Evolutionary conservation across 2,329 filamentous ascomycete species (phyloP), one percentile per base, ranked within the genome.

Genomic region (Aspergillus tubingensis): DNA sequence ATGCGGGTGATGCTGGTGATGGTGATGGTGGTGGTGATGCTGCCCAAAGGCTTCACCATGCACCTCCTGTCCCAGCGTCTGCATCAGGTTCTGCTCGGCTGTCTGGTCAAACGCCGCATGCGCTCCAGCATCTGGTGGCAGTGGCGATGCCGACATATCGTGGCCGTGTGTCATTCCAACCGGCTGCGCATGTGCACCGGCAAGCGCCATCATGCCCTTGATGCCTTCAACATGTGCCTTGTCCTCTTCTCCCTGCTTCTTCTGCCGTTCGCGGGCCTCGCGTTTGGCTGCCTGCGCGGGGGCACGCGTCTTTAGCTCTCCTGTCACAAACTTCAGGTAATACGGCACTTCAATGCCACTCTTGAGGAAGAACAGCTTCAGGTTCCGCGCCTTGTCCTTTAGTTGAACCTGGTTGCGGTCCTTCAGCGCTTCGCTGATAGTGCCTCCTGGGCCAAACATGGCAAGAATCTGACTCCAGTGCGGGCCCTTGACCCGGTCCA

Each of bases 381-480:
- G 78, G 65, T 96, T 96, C 53, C 92, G 84, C 0, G 92, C 92
- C 76, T 96, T 96, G 72, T 96, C 92, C 75, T 96, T 96, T 11
- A 96, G 82, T 72, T 96, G 92, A 0, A 96, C 92, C 71, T 96
- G 92, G 48, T 92, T 96, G 36, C 92, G 85, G 72, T 96, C 92
- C 67, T 93, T 94, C 19, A 96, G 82, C 23, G 94, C 90, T 67
- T 94, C 89, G 50, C 88, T 93, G 23, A 94, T 86, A 0, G 88
- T 90, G 5, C 92, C 92, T 44, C 89, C 90, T 0, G 86, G 84
- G 0, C 92, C 92, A 72, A 94, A 96, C 44, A 96, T 84, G 1
- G 88, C 88, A 11, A 96, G 81, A 50, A 96, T 96, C 72, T 96
- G 92, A 67, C 91, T 94, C 92, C 92, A 96, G 70, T 96, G 92